Conservation (phyloP, 2,329 filamentous ascomycete species). For the Aplosporella prunicola region DNA sequence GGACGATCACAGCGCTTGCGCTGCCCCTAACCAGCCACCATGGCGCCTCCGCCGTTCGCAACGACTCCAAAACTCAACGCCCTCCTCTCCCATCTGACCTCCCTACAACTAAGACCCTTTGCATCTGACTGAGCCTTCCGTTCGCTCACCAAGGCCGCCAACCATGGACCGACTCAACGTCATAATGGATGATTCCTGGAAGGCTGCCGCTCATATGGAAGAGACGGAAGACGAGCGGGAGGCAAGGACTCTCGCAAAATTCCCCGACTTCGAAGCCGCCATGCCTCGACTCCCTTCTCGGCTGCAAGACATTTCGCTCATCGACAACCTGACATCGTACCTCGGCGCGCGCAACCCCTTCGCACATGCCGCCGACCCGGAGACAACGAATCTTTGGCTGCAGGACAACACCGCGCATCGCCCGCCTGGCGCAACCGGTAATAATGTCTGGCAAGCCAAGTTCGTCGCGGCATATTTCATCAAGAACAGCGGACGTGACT, state of each 20-base stretch:
- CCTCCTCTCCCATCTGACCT: too few species aligned
- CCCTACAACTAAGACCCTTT: too few species aligned
- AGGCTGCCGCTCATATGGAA: too few species aligned
- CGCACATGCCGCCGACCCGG: slow-evolving; percentile 41
- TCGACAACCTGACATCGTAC: slow-evolving; percentile 31
- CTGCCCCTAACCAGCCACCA: too few species aligned
- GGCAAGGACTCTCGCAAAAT: slow-evolving; percentile 12
- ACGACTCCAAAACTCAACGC: too few species aligned
- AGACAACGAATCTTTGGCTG: slow-evolving; percentile 73
- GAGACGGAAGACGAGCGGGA: slow-evolving; percentile 4
- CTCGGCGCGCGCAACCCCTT: slow-evolving; percentile 31
- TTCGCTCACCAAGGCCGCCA: too few species aligned
- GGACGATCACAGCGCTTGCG: too few species aligned
- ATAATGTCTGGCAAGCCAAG: slow-evolving; percentile 63
- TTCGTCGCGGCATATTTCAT: slow-evolving; percentile 77
- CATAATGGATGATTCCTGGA: too few species aligned
- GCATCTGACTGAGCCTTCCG: too few species aligned
- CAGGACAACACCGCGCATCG: slow-evolving; percentile 82
- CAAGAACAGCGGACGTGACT: slow-evolving; percentile 55
- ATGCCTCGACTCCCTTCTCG: slow-evolving; percentile 27
- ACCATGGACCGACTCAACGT: too few species aligned
- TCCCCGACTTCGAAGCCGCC: slow-evolving; percentile 26
- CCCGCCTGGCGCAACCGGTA: slow-evolving; percentile 19
- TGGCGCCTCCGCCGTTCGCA: too few species aligned
- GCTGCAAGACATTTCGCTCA: slow-evolving; percentile 24